A percentile compares a stretch with the other conserved stretches of the same genome.
These are phyloP conservation scores for Epichloe amarillans DNA, from an alignment of 2,329 filamentous ascomycete genomes.

Conservation along the genomic window DNA sequence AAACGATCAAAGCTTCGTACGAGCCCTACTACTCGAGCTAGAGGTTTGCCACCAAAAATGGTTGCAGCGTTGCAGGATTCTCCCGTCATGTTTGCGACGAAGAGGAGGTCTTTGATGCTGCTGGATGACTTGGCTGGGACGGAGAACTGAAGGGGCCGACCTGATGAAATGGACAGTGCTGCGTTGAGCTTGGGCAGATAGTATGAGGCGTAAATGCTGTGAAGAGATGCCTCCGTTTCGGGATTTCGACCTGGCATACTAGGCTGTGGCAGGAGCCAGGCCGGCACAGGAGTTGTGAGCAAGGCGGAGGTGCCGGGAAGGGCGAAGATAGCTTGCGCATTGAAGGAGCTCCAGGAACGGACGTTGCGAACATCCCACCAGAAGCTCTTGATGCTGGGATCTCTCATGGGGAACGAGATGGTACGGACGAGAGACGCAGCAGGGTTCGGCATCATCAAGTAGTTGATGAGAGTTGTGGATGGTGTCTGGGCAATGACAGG, in stretches of 20 bases:
- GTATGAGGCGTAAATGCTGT: conserved; percentile 61
- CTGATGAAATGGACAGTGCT: conserved; percentile 63
- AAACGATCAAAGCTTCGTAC: conserved; percentile 86
- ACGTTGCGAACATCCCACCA: conserved; percentile 95
- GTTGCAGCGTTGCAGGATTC: conserved; percentile 42
- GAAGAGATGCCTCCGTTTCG: conserved; percentile 64
- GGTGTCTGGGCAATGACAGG: conserved; percentile 24
- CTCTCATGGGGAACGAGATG: conserved; percentile 54
- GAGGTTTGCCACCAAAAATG: conserved; percentile 34
- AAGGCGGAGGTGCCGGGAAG: conserved; percentile 62
- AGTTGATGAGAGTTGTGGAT: conserved; percentile 59
- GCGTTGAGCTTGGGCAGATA: conserved; percentile 82
- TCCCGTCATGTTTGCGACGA: conserved; percentile 49
- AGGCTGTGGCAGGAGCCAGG: conserved; percentile 46
- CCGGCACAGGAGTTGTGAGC: conserved; percentile 55
- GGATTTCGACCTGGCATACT: conserved; percentile 49
- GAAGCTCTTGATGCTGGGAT: conserved; percentile 64
- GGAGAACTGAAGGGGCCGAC: conserved; percentile 43
- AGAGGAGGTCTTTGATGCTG: conserved; percentile 40
- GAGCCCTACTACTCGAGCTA: conserved; percentile 60
- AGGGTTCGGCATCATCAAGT: conserved; percentile 69
- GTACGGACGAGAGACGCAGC: conserved; percentile 70
- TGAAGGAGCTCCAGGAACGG: conserved; percentile 72
- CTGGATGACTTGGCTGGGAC: conserved; percentile 22
- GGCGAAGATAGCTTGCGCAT: conserved; percentile 52